Evolutionary conservation across 768 basidiomycete genomes (phyloP).

Genomic region (Rhizopogon rudus): DNA sequence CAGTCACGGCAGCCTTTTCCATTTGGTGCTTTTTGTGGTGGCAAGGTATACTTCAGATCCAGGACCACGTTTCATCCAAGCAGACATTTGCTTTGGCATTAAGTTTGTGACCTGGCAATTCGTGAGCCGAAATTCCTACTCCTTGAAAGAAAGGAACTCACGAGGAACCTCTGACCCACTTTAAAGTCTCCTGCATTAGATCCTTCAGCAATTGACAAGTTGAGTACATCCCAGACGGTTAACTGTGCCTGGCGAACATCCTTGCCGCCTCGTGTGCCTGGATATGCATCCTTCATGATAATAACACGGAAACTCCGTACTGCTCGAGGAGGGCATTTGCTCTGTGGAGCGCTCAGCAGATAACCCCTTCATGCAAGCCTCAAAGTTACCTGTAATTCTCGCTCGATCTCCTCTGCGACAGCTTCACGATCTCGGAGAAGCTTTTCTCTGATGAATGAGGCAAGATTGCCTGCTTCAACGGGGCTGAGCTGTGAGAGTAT

Average conservation of each 20-base stretch:
- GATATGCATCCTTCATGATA: constrained; percentile 55
- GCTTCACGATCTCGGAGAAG: constrained; percentile 45
- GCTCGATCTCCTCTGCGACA: constrained; percentile 57
- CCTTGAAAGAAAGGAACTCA: constrained; percentile 26
- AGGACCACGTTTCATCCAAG: constrained; percentile 65
- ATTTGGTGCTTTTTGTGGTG: constrained; percentile 61
- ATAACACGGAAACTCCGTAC: constrained; percentile 76
- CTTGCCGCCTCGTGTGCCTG: constrained; percentile 38
- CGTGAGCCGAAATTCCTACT: background rate
- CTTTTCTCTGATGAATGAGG: constrained; percentile 44
- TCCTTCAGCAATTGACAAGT: constrained; percentile 46
- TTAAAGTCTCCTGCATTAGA: constrained; percentile 45
- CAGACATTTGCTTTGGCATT: constrained; percentile 56
- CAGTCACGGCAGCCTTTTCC: constrained; percentile 35
- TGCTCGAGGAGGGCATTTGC: constrained; percentile 64
- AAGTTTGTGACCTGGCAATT: constrained; percentile 51
- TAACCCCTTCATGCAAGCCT: background rate
- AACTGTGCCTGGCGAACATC: constrained; percentile 65
- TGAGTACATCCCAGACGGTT: constrained; percentile 77
- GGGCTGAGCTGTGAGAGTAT: constrained; percentile 37
- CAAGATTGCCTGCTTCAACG: constrained; percentile 60
- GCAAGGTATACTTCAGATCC: constrained; percentile 68
- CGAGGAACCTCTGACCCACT: constrained; percentile 65
- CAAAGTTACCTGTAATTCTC: constrained; percentile 61
- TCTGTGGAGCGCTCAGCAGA: constrained; percentile 28